Evolutionary conservation across 140 eudicot genomes (phyloP), one percentile per base, ranked within the genome.

Genomic region (Stevia rebaudiana): DNA sequence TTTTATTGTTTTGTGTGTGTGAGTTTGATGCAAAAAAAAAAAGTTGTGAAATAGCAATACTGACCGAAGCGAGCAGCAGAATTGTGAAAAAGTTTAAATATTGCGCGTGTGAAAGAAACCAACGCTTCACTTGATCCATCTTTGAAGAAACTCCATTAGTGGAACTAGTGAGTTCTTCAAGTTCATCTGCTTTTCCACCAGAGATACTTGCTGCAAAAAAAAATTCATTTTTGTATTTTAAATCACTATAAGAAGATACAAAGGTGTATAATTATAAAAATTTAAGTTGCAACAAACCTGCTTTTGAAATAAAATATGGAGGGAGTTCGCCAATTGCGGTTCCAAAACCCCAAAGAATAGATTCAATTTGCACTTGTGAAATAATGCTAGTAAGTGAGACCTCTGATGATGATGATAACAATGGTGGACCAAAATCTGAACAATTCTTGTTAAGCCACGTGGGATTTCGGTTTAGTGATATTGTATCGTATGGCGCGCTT

Each of bases 291-390:
- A 10, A 33, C 56, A n/a, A 69, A 87, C 95, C 92, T 76, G 92
- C 95, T 62, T 88, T 84, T 44, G 95, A 81, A 30, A 87, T 87
- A 62, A 87, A 87, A 79, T 87, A 87, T 0, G 95, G 95, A 3
- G 92, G 95, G 68, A 87, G 92, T 70, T 87, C 95, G 9, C 95
- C 89, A 23, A 87, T 78, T 63, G 95, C 88, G 37, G 95, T 87
- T 33, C 95, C 91, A 5, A 87, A 18, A 15, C 95, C 95, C 92
- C 92, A 84, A 31, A 87, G 67, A 52, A 87, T 58, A 33, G 95
- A 83, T 77, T 87, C 92, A 3, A 87, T 37, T 68, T 87, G 95
- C 65, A 87, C 82, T 76, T 87, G 92, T 12, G 83, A 82, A 66
- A 87, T 59, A 49, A 87, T 83, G 77, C 88, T 81, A 65, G 71